phyloP scores from a whole-genome alignment of 1,139 yeast species.

The Debaryomycetaceae sp. region DNA sequence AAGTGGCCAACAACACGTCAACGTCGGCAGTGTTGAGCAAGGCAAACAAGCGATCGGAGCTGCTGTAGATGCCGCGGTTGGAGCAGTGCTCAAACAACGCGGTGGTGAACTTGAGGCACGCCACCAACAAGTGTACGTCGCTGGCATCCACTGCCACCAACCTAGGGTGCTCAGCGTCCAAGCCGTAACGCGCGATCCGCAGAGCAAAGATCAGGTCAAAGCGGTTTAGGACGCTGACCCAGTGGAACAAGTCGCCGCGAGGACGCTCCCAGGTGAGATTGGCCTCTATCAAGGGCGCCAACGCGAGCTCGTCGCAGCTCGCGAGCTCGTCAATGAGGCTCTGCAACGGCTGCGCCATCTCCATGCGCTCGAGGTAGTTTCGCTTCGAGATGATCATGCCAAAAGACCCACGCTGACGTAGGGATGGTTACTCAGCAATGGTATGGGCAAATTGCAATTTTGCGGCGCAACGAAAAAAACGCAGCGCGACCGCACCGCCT shows the following conservation, averaged over 20 bases:
- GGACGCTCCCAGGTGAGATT: slow-evolving; percentile 58
- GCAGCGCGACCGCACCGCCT: no score
- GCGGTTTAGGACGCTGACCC: slow-evolving; percentile 73
- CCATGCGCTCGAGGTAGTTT: slow-evolving; percentile 29
- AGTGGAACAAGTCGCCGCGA: slow-evolving; percentile 67
- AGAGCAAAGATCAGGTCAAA: slow-evolving; percentile 64
- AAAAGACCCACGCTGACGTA: background rate
- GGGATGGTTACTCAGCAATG: background rate
- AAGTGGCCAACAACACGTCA: slow-evolving; percentile 55
- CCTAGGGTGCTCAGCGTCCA: slow-evolving; percentile 43
- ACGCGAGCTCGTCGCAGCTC: slow-evolving; percentile 24
- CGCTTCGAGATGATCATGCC: slow-evolving; percentile 31
- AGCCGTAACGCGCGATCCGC: slow-evolving; percentile 50
- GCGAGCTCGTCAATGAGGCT: slow-evolving; percentile 34
- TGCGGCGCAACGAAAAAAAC: no score
- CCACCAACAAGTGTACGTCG: slow-evolving; percentile 45
- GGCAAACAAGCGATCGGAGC: slow-evolving; percentile 57
- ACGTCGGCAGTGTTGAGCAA: slow-evolving; percentile 60
- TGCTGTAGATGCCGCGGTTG: slow-evolving; percentile 63
- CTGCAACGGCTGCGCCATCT: slow-evolving; percentile 32
- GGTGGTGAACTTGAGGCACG: slow-evolving; percentile 60
- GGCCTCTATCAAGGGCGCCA: slow-evolving; percentile 25
- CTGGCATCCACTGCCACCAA: slow-evolving; percentile 39
- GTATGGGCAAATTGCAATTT: no score
- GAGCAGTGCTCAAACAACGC: slow-evolving; percentile 66